Base-by-base conservation (phyloP, 1,284 basidiomycete species). In the Hemileia vastatrix region DNA sequence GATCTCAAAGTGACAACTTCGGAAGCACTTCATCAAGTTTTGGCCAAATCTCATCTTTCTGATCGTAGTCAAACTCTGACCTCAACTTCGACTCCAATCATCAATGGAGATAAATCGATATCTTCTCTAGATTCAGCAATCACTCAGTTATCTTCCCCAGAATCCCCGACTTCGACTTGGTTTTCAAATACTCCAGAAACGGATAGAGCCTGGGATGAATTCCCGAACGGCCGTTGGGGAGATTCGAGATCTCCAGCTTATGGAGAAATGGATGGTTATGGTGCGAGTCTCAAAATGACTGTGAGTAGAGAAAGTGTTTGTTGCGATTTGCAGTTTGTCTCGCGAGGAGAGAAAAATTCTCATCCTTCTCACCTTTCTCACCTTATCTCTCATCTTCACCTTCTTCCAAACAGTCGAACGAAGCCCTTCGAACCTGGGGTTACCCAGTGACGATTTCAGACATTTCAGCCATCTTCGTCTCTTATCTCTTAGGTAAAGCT, bases 401-500 rank as follows among this genome's bases (percentile, higher is more conserved):
- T 66, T 67, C 33, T 61, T 65, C 2, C 11, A 62, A 67, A 48
- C 72, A 89, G 86, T 81, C 83, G 13, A 79, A 80, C 32, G 84
- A 86, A 73, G 84, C 84, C 2, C 77, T 88, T 61, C 77, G 81
- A 48, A 81, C 88, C 63, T 97, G 93, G 91, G 89, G 90, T 2
- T 79, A 82, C 57, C 92, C 93, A 0, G 83, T 81, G 33, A 81
- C 81, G 1, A 68, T 82, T 2, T 78, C 81, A 11, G 90, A 96
- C 67, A 80, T 99, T 50, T 87, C 86, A 0, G 76, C 77, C 6
- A 80, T 97, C 57, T 96, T 97, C 79, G 79, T 88, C 3, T 80
- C 82, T 36, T 85, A 95, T 74, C 83, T 96, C 3, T 64, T 84
- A 83, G 18, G 81, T 81, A 65, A 82, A 86, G 53, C 77, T 79